Base-by-base conservation (phyloP, 2,329 filamentous ascomycete genomes). In the Colletotrichum zoysiae region DNA sequence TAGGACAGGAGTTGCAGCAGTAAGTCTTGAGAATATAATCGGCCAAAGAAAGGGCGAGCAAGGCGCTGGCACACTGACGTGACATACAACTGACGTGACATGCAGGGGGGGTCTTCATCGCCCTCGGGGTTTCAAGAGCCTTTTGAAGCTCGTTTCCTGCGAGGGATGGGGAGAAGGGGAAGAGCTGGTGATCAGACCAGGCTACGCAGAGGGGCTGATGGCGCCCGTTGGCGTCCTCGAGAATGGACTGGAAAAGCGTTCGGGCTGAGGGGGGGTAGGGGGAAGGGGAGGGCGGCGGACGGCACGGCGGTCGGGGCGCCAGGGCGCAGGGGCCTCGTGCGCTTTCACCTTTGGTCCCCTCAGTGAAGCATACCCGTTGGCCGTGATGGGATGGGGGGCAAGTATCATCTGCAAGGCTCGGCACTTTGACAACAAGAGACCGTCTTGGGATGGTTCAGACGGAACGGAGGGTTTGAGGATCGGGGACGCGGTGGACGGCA, bases 351-450 rank as follows among this genome's bases (percentile, higher is more conserved):
- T 48, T 57, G 35, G 35, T 46, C 23, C 55, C n/a, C 42, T 35
- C 26, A n/a, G 53, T 44, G 48, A 30, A 44, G 14, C 42, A 44
- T 5, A 40, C 58, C 69, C 65, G 65, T 71, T 69, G 55, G 51
- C 55, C 64, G 55, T 69, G 9, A n/a, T 46, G 59, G 23, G 40
- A 64, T 48, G 51, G 48, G 35, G 40, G 40, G 33, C 7, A n/a
- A 4, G 68, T 66, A 62, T 55, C 46, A 69, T 38, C 70, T 71
- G 70, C 70, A 71, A 70, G 65, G 65, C 64, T 71, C 70, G 70
- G 70, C 70, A 71, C 70, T 71, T 69, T 65, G 70, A 63, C 63
- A 44, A 30, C 4, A 30, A 3, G 30, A 64, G 55, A 69, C 38
- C 51, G 40, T 55, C 7, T 60, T 46, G 35, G 8, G 42, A 7